These are phyloP conservation scores for Microglena sp. DNA, from an alignment of 139 green algal genomes.

Conservation along the genomic window DNA sequence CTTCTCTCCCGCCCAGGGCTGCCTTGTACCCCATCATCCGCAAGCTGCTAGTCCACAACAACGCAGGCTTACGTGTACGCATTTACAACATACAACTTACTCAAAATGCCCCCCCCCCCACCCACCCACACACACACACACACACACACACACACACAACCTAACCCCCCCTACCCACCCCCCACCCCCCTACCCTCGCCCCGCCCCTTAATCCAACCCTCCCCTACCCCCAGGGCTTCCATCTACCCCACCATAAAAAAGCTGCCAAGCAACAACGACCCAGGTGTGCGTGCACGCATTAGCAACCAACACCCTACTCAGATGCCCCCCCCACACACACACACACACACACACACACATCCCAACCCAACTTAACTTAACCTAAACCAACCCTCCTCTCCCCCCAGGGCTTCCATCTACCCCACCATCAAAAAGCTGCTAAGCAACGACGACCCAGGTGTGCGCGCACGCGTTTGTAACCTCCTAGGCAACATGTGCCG, in stretches of 20 bases:
- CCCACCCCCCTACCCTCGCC: background rate
- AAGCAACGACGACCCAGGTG: conserved; percentile 46
- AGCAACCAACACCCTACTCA: too few relatives aligned
- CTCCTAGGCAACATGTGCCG: conserved; percentile 93
- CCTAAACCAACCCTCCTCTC: background rate
- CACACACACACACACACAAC: background rate
- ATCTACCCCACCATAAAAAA: too few relatives aligned
- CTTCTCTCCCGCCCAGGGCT: conserved; percentile 10
- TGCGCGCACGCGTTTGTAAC: conserved; percentile 79
- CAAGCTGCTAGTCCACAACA: conserved; percentile 18
- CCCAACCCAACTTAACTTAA: background rate
- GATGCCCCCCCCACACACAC: background rate
- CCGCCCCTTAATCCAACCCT: background rate
- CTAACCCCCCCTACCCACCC: background rate
- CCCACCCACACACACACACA: background rate
- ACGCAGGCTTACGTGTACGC: background rate
- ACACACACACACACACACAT: background rate
- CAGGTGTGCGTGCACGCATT: background rate
- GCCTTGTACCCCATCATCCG: conserved; percentile 37
- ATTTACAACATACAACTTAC: background rate
- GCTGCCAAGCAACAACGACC: too few relatives aligned
- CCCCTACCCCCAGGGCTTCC: too few relatives aligned
- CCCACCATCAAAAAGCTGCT: too few relatives aligned
- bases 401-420: too few relatives aligned
- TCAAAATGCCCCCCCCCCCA: too few relatives aligned